These are phyloP conservation scores for Umbilicaria muhlenbergii DNA, from an alignment of 495 filamentous ascomycete species.

Conservation along the genomic window DNA sequence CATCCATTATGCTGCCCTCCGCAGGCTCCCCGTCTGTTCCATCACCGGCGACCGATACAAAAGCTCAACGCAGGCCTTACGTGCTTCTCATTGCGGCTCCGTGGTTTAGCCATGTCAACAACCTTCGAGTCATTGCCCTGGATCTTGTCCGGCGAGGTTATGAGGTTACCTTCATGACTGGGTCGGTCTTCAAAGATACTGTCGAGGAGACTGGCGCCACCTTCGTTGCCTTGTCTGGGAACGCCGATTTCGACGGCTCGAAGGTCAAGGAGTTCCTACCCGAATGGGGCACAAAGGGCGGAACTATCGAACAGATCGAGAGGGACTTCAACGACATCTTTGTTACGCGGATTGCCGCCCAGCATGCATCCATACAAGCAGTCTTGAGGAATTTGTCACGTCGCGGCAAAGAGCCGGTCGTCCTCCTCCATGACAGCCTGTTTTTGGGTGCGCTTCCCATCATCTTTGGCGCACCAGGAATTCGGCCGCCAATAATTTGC, in stretches of 20 bases:
- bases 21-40: too few species aligned
- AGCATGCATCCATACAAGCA: constrained; percentile 5
- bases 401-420: constrained; percentile 5
- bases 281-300: constrained; percentile 3
- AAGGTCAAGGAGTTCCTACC: constrained; percentile 4
- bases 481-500: constrained; percentile 10
- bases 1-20: too few species aligned
- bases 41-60: too few species aligned
- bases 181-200: constrained; percentile 12
- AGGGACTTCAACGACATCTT: constrained; percentile 12
- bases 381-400: constrained; percentile 6
- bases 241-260: constrained; percentile 14
- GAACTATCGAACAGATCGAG: constrained; percentile 5
- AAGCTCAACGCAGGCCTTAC: too few species aligned
- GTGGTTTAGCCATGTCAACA: constrained; percentile 14
- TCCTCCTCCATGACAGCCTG: constrained; percentile 12
- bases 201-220: constrained; percentile 15
- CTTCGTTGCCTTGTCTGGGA: constrained; percentile 18
- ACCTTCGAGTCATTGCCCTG: constrained; percentile 15
- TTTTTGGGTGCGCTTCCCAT: constrained; percentile 11
- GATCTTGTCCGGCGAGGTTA: constrained; percentile 13
- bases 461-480: constrained; percentile 8
- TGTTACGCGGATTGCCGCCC: constrained; percentile 9
- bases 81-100: too few species aligned
- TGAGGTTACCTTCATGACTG: constrained; percentile 18